Base-by-base conservation (phyloP, 2,329 filamentous ascomycete species). In the Penicillium sp. region DNA sequence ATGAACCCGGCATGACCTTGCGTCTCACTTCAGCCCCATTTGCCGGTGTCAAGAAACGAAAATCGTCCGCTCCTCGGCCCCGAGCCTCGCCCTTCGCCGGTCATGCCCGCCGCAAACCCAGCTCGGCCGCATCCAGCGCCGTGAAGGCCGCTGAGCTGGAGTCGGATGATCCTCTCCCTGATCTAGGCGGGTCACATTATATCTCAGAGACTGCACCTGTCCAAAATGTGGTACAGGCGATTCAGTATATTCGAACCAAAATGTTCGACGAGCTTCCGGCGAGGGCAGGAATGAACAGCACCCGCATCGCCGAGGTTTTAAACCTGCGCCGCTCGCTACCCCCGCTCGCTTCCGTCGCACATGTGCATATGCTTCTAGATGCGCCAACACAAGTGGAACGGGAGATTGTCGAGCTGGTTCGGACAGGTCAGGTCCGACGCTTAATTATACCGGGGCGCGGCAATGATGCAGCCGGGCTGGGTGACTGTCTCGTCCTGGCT, bases 251-350 rank as follows among this genome's bases (percentile, higher is more conserved):
- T 29, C 74, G 72, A 20, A 66, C 67, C 12, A 71, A 68, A 27
- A 81, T 81, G 71, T 85, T 84, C 58, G 75, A 75, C 44, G 69
- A 76, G 9, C 68, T 85, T 15, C 82, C 82, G 0, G 68, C 68
- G 18, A 72, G 75, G 8, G 74, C 79, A 0, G 82, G 82, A 3
- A 83, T 86, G 81, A 81, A 80, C 60, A 82, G 79, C 51, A 78
- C 75, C 7, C 75, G 79, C 8, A 83, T 83, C 40, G 76, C 81
- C 4, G 76, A 82, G 53, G 75, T 83, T 2, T 66, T 85, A 44
- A 81, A 82, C 45, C 76, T 78, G 52, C 75, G 81, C 10, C 72
- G 67, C 42, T 72, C 69, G 37, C 61, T 85, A 40, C 81, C 82
- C 10, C 78, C 80, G 0, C 73, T 84, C 25, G 79, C 81, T 9